Conservation (phyloP, 176 grass and related monocot species). For the Aegilops longissima region DNA sequence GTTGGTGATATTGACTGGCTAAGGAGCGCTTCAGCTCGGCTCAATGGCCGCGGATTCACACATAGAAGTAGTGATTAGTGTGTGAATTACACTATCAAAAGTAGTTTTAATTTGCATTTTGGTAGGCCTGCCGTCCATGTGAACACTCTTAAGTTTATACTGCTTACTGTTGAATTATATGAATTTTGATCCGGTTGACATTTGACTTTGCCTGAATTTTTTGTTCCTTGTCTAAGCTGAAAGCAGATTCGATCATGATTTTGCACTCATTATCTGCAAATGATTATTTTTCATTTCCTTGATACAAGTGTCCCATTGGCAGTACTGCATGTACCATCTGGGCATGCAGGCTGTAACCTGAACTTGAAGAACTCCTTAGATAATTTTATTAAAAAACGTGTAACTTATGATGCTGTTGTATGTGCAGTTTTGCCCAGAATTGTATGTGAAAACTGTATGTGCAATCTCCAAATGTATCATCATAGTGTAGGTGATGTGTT, state of each 20-base stretch:
- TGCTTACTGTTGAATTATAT: background rate
- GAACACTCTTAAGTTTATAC: background rate
- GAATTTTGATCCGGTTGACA: background rate
- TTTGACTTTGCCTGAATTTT: background rate
- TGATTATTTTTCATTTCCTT: background rate
- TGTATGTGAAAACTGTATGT: too few relatives aligned
- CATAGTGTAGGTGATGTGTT: too few relatives aligned
- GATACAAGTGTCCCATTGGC: background rate
- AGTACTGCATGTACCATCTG: conserved; percentile 2
- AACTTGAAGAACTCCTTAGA: too few relatives aligned
- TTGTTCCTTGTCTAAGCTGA: background rate
- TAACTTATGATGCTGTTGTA: too few relatives aligned
- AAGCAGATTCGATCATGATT: background rate
- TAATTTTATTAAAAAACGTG: too few relatives aligned
- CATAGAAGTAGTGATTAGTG: too few relatives aligned
- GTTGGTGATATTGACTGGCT: conserved; percentile 21
- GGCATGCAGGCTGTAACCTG: too few relatives aligned
- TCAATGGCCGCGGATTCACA: background rate
- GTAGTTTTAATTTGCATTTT: too few relatives aligned
- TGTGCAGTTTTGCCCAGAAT: too few relatives aligned
- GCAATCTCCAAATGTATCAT: too few relatives aligned
- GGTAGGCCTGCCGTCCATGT: too few relatives aligned
- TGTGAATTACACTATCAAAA: too few relatives aligned
- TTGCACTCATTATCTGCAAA: background rate
- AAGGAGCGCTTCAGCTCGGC: background rate